phyloP scores from a whole-genome alignment of 75 land plant species.

The Sequoiadendron giganteum region DNA sequence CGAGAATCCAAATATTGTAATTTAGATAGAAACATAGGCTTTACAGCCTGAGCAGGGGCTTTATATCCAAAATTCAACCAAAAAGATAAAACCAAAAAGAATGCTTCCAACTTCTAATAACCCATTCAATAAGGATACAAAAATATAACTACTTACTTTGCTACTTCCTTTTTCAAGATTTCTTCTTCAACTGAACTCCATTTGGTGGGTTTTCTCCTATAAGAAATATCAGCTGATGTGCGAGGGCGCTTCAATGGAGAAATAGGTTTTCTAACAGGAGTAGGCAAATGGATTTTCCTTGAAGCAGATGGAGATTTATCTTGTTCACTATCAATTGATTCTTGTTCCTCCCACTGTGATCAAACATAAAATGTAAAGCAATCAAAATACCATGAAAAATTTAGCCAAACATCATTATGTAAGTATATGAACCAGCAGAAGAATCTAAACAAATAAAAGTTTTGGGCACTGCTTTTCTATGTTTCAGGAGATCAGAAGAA shows the following conservation, averaged over 20 bases:
- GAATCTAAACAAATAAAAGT: background rate
- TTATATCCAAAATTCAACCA: background rate
- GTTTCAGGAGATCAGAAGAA: background rate
- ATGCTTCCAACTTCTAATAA: background rate
- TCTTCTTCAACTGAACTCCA: slow-evolving; percentile 49
- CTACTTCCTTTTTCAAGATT: slow-evolving; percentile 38
- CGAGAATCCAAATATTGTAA: background rate
- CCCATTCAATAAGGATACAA: background rate
- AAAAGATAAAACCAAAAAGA: background rate
- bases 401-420: background rate
- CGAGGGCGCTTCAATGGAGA: slow-evolving; percentile 4
- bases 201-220: slow-evolving; percentile 24
- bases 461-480: background rate
- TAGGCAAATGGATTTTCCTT: slow-evolving; percentile 15
- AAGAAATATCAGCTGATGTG: background rate
- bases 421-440: background rate
- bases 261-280: background rate
- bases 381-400: background rate
- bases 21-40: background rate
- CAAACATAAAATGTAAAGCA: background rate
- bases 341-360: slow-evolving; percentile 24
- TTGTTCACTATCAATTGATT: slow-evolving; percentile 16
- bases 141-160: slow-evolving; percentile 25
- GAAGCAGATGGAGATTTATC: slow-evolving; percentile 16
- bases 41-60: background rate